These are phyloP conservation scores for Beauveria scarabaeidicola DNA, from an alignment of 2,329 filamentous ascomycete genomes.

Conservation along the genomic window DNA sequence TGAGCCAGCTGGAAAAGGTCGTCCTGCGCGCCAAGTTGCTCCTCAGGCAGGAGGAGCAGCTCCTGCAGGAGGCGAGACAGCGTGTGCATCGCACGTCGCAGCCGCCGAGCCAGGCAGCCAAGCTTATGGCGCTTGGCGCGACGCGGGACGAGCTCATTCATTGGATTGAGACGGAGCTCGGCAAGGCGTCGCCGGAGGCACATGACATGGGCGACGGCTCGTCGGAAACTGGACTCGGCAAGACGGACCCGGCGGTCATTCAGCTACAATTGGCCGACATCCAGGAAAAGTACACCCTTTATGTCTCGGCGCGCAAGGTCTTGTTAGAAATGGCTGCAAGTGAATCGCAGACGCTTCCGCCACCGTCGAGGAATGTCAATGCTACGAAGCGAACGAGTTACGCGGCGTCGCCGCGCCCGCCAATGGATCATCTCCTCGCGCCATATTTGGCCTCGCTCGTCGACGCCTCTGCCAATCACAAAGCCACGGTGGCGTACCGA, in stretches of 20 bases:
- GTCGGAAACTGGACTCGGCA: constrained; percentile 26
- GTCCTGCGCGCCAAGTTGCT: constrained; percentile 50
- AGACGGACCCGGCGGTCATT: constrained; percentile 22
- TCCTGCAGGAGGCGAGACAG: constrained; percentile 38
- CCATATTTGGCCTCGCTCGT: constrained; percentile 50
- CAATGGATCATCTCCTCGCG: constrained; percentile 37
- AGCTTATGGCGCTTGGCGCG: constrained; percentile 43
- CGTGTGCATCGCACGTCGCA: constrained; percentile 25
- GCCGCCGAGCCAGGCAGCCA: constrained; percentile 28
- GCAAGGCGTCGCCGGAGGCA: constrained; percentile 35
- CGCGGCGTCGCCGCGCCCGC: constrained; percentile 10
- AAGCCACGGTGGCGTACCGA: constrained; percentile 48
- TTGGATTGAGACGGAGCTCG: constrained; percentile 57
- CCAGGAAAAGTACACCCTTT: constrained; percentile 45
- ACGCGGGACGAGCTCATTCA: constrained; percentile 53
- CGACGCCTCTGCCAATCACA: constrained; percentile 46
- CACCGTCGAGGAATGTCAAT: constrained; percentile 12
- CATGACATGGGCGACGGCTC: constrained; percentile 18
- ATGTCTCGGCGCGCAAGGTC: constrained; percentile 39
- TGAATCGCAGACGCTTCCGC: constrained; percentile 21
- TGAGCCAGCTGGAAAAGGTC: constrained; percentile 47
- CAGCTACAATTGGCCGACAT: constrained; percentile 37
- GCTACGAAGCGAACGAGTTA: constrained; percentile 7
- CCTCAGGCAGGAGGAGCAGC: constrained; percentile 47
- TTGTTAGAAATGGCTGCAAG: constrained; percentile 36